A percentile compares a stretch with the other conserved stretches of the same genome.
Evolutionary conservation across 805 yeast species (phyloP).

Genomic region (Ogataea thermomethanolica): DNA sequence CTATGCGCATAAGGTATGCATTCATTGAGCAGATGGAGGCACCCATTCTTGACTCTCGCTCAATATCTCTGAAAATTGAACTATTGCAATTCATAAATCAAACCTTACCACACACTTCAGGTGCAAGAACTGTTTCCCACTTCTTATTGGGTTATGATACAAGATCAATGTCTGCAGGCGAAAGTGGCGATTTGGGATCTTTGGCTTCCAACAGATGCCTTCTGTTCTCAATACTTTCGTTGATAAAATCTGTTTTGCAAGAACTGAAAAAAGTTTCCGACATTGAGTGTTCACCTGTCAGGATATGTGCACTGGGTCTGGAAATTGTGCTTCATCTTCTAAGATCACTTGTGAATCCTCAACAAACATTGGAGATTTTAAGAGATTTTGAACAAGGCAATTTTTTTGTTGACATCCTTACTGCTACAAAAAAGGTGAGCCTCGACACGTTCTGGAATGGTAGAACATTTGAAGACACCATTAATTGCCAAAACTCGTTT

Average conservation of each 20-base stretch:
- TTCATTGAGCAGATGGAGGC: conserved; percentile 66
- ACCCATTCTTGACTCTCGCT: conserved; percentile 36
- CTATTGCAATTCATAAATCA: conserved; percentile 55
- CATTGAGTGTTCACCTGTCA: conserved; percentile 52
- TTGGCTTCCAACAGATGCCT: conserved; percentile 53
- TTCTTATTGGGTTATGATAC: conserved; percentile 71
- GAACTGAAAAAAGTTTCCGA: conserved; percentile 29
- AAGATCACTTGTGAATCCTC: conserved; percentile 52
- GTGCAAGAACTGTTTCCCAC: conserved; percentile 58
- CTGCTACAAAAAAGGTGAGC: conserved; percentile 53
- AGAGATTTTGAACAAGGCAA: conserved; percentile 38
- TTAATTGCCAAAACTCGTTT: conserved; percentile 34
- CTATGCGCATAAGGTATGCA: conserved; percentile 66
- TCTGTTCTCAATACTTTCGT: conserved; percentile 48
- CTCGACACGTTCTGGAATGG: conserved; percentile 54
- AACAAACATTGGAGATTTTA: conserved; percentile 47
- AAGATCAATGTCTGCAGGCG: conserved; percentile 46
- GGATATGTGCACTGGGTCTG: conserved; percentile 54
- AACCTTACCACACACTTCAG: conserved; percentile 38
- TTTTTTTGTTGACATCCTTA: conserved; percentile 50
- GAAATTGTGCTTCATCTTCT: conserved; percentile 63
- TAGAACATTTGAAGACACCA: conserved; percentile 40
- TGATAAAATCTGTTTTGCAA: conserved; percentile 47
- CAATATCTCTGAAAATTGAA: conserved; percentile 49
- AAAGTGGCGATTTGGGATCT: conserved; percentile 43